These are phyloP conservation scores for Musa troglodytarum DNA, from an alignment of 176 grass and related monocot genomes.

Conservation along the genomic window DNA sequence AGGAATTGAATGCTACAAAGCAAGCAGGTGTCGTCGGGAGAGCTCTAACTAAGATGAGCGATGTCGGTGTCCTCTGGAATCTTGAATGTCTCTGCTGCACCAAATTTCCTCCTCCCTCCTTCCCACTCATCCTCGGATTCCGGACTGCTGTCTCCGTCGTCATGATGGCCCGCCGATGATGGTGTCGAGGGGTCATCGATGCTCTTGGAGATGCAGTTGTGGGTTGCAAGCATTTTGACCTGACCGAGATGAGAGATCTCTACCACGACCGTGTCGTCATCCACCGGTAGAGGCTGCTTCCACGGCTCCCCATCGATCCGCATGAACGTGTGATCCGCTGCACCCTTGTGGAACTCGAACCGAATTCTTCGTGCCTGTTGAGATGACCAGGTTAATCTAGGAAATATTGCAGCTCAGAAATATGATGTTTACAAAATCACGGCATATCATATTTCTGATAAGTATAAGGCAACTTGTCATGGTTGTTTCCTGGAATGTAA, in stretches of 20 bases:
- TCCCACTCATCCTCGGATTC: constrained; percentile 54
- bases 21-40: background rate
- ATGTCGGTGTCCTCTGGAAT: background rate
- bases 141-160: constrained; percentile 13
- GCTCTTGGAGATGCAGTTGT: constrained; percentile 54
- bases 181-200: constrained; percentile 30
- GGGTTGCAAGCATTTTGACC: constrained; percentile 63
- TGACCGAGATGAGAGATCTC: constrained; percentile 73
- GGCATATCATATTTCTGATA: background rate
- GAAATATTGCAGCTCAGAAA: background rate
- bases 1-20: background rate
- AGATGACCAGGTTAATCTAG: background rate
- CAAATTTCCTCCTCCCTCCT: constrained; percentile 31
- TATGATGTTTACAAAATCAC: constrained; percentile 1
- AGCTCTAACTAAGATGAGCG: background rate
- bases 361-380: constrained; percentile 54
- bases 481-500: too few relatives aligned
- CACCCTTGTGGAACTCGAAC: constrained; percentile 68
- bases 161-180: background rate
- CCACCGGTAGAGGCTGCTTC: constrained; percentile 73
- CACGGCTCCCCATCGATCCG: constrained; percentile 85
- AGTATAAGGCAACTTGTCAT: background rate
- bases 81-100: constrained; percentile 7
- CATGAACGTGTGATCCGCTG: constrained; percentile 60
- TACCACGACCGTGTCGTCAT: constrained; percentile 53